Evolutionary conservation across 2,329 filamentous ascomycete genomes (phyloP).

Genomic region (Davidsoniella neocaledoniae): DNA sequence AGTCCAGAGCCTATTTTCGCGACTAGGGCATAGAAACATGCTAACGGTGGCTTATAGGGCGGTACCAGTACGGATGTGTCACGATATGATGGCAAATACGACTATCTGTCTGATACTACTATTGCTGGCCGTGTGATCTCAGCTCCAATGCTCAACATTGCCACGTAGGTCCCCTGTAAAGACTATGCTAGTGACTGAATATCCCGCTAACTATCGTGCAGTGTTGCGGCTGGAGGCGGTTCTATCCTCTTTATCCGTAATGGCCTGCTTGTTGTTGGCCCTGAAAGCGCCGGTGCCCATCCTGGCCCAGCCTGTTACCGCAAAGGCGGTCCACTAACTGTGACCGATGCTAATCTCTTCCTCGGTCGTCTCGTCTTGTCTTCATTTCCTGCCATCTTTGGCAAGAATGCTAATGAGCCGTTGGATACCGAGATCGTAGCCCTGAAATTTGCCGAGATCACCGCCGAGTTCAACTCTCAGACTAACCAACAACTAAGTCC

Average conservation of each 20-base stretch:
- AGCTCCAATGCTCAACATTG: conserved; percentile 53
- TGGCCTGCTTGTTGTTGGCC: conserved; percentile 54
- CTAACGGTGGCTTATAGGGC: conserved; percentile 29
- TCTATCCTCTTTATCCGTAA: conserved; percentile 48
- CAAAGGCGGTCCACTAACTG: conserved; percentile 52
- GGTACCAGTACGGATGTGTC: conserved; percentile 59
- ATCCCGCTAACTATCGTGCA: too few species aligned
- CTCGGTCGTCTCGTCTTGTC: conserved; percentile 42
- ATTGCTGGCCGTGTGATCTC: conserved; percentile 56
- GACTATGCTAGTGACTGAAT: background rate
- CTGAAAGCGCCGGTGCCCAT: conserved; percentile 54
- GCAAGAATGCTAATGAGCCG: conserved; percentile 43
- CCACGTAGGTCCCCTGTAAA: background rate
- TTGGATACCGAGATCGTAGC: conserved; percentile 25
- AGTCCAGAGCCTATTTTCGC: background rate
- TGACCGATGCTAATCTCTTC: conserved; percentile 56
- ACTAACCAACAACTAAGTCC: conserved; percentile 18
- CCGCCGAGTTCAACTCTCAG: conserved; percentile 20
- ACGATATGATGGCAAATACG: conserved; percentile 49
- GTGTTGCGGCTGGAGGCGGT: conserved; percentile 35
- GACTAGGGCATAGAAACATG: background rate
- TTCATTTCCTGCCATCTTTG: conserved; percentile 58
- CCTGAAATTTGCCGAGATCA: conserved; percentile 26
- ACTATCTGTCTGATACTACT: conserved; percentile 57
- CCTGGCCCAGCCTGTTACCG: conserved; percentile 57